phyloP scores from a whole-genome alignment of 75 land plant genomes.

The Selaginella tamariscina region DNA sequence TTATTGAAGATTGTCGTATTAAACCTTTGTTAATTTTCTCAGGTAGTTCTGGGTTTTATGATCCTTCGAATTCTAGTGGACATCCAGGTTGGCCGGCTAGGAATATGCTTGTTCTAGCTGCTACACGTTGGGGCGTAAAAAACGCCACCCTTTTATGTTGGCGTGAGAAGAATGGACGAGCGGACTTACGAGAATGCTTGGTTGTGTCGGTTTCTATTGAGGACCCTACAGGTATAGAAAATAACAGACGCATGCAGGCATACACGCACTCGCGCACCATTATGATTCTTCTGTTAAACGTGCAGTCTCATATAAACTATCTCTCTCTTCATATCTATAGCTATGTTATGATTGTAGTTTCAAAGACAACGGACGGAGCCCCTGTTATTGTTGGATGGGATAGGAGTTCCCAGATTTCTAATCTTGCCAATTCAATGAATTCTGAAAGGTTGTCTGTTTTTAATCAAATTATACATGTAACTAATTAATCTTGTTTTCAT shows the following conservation, averaged over 20 bases:
- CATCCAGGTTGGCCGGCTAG: slow-evolving; percentile 99
- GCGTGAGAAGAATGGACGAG: slow-evolving; percentile 66
- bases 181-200: slow-evolving; percentile 60
- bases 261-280: too few species aligned
- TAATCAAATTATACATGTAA: too few species aligned
- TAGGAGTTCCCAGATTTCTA: background rate
- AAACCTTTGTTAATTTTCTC: too few species aligned
- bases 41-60: slow-evolving; percentile 95
- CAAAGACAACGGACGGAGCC: background rate
- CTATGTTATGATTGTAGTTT: too few species aligned
- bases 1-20: too few species aligned
- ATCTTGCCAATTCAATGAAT: background rate
- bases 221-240: slow-evolving; percentile 21
- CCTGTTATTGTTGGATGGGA: background rate
- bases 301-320: too few species aligned
- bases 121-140: slow-evolving; percentile 46
- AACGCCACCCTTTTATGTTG: slow-evolving; percentile 64
- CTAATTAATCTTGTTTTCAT: background rate
- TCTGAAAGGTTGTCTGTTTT: background rate
- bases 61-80: slow-evolving; percentile 65
- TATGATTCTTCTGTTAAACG: too few species aligned
- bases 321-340: too few species aligned
- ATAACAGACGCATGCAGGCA: too few species aligned
- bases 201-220: slow-evolving; percentile 46
- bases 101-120: slow-evolving; percentile 70